Base-by-base conservation (phyloP, 2,329 filamentous ascomycete species). In the Coniella lustricola region DNA sequence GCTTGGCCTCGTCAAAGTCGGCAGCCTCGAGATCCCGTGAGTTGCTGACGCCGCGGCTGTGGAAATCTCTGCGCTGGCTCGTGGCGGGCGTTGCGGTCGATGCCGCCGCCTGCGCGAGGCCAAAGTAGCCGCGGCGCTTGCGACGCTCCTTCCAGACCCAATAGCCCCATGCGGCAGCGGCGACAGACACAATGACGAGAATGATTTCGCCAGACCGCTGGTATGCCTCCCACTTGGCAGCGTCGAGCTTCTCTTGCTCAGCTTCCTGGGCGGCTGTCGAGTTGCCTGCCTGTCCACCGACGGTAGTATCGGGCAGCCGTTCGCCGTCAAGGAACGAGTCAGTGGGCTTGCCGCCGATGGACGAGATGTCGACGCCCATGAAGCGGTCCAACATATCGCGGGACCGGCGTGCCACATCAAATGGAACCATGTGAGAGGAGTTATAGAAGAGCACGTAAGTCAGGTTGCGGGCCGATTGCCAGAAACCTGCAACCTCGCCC, bases 301-400 rank as follows among this genome's bases (percentile, higher is more conserved):
- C 87, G 16, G 84, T 85, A 1, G 86, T 90, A 57, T 87, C 77
- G 5, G 81, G 82, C 1, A 85, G 80, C 63, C 90, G 89, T 65
- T 94, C 87, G 48, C 90, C 90, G 61, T 95, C 90, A 48, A 95
- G 84, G 29, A 79, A 78, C 50, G 84, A 90, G 64, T 95, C 86
- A 1, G 83, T 78, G 0, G 90, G 88, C 44, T 72, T 70, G 44
- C 88, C 90, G 50, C 91, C 91, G 56, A 96, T 94, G 60, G 79
- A 85, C 58, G 81, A 85, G 56, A 97, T 94, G 62, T 97, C 90
- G 35, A 98, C 88, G 42, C 82, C 81, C 77, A 97, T 89, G 69
- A 98, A 95, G 35, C 93, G 86, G 67, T 98, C 91, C 14, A 98
- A 81, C 93, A 98, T 98, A 64, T 97, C 93, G 53, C 91, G 81